Percentiles rank a stretch among this genome's conserved stretches.
phyloP scores from a whole-genome alignment of 129 eudicot genomes.

The Pseudognaphalium luteoalbum region DNA sequence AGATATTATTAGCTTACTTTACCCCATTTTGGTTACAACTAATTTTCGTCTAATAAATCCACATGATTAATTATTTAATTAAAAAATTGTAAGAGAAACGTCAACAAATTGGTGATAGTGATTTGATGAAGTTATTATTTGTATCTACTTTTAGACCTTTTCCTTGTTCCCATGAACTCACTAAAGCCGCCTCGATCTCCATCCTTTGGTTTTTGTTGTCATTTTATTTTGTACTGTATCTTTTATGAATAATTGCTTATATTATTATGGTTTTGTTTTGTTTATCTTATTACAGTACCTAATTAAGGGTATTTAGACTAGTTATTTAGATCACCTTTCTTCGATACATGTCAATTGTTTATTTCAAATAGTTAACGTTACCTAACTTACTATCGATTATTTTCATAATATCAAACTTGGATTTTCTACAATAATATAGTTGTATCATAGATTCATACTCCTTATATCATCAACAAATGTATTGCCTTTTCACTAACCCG shows the following conservation, averaged over 20 bases:
- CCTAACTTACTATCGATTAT: no score
- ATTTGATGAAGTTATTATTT: background rate
- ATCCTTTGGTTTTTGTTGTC: background rate
- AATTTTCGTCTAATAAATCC: background rate
- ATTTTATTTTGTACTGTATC: background rate
- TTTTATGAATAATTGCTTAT: background rate
- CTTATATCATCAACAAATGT: no score
- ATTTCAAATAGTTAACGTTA: no score
- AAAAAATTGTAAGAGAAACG: slow-evolving; percentile 9
- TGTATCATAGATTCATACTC: no score
- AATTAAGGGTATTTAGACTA: no score
- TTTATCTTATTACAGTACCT: background rate
- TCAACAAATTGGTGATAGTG: slow-evolving; percentile 14
- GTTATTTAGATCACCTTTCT: no score
- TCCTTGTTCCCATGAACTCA: slow-evolving; percentile 5
- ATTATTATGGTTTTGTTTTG: background rate
- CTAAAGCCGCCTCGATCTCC: background rate
- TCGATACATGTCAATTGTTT: no score
- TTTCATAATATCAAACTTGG: no score
- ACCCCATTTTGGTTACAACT: background rate
- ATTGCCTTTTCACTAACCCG: background rate
- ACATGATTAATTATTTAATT: background rate
- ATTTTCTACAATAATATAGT: no score
- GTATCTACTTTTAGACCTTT: slow-evolving; percentile 10
- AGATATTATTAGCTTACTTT: no score